Evolutionary conservation across 1,139 yeast species (phyloP).

Genomic region (Kazachstania sp.): DNA sequence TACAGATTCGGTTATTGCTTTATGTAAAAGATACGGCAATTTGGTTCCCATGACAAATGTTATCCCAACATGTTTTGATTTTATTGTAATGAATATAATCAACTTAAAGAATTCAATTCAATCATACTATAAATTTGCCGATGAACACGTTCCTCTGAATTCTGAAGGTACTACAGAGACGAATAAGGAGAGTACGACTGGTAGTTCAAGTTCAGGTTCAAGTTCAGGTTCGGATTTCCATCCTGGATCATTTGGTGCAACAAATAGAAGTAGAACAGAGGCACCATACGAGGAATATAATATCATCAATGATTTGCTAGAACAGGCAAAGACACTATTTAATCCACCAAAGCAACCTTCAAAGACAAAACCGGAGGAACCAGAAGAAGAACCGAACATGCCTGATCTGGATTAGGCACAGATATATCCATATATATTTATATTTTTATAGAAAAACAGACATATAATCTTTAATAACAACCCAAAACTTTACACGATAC

Average conservation of each 20-base stretch:
- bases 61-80: slow-evolving; percentile 2
- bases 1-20: slow-evolving; percentile 4
- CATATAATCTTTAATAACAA: no score
- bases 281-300: slow-evolving; percentile 5
- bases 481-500: no score
- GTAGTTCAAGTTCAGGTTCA: neutral
- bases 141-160: neutral
- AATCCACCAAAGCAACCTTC: no score
- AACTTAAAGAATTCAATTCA: neutral
- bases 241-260: neutral
- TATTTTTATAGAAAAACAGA: no score
- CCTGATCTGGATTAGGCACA: neutral
- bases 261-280: neutral
- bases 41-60: neutral
- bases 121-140: neutral
- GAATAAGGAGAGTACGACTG: neutral
- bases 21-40: slow-evolving; percentile 1
- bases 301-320: slow-evolving; percentile 2
- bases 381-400: neutral
- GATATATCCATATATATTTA: no score
- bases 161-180: neutral
- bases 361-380: neutral
- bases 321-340: slow-evolving; percentile 3
- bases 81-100: neutral
- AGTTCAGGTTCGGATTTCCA: neutral